Percentiles rank a stretch among this genome's conserved stretches.
Conservation (phyloP, 2,329 filamentous ascomycete genomes). For the Rutstroemia sydowiana region DNA sequence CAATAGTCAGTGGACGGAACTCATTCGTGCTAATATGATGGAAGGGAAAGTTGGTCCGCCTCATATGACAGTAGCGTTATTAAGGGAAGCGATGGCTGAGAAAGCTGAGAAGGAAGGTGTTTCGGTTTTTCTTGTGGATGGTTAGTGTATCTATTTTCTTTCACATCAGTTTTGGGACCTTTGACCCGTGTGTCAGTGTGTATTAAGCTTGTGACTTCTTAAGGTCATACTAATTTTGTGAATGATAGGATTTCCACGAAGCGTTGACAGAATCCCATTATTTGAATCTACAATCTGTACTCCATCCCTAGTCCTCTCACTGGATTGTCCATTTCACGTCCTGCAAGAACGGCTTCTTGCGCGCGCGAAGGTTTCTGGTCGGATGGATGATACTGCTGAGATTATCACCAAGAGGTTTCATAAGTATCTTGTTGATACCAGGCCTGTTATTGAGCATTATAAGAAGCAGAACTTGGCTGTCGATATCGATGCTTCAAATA, state of each 20-base stretch:
- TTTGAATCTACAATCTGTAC: not conserved
- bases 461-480: not conserved
- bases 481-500: not conserved
- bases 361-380: not conserved
- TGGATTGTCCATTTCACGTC: not conserved
- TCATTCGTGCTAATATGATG: conserved; percentile 1
- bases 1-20: not conserved
- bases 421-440: not conserved
- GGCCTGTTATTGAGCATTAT: conserved; percentile 3
- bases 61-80: not conserved
- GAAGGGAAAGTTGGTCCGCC: not conserved
- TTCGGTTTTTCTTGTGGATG: not conserved
- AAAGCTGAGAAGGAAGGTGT: not conserved
- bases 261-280: not conserved
- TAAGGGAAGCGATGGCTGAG: not conserved
- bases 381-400: not conserved
- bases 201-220: too few relatives aligned
- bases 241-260: conserved; percentile 2
- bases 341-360: not conserved
- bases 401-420: not conserved
- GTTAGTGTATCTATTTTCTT: not conserved
- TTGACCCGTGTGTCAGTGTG: too few relatives aligned
- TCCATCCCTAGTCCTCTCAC: not conserved
- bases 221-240: not conserved
- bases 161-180: too few relatives aligned